Evolutionary conservation across 2,329 filamentous ascomycete species (phyloP), one percentile per base, ranked within the genome.

Genomic region (Aspergillus costaricaensis): DNA sequence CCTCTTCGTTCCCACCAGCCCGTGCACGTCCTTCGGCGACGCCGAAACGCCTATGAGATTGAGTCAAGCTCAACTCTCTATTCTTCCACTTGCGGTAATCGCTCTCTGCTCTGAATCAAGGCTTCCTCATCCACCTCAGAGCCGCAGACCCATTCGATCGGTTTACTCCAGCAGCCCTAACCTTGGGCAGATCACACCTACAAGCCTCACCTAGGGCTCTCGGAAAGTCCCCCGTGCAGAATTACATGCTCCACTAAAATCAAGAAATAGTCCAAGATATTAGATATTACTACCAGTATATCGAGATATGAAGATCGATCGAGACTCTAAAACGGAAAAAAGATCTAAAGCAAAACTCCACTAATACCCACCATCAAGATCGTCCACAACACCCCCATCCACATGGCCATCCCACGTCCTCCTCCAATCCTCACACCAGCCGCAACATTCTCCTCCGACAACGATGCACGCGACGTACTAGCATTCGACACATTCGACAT

Each of bases 401-500:
- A 23, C 19, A 14, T 15, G n/a, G 3, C 43, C 23, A 55, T n/a
- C 25, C 39, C 30, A n/a, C 38, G 15, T n/a, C 8, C 15, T 10
- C 23, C 21, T 10, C 15, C 25, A 10, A 23, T 25, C 52, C 12
- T 21, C 15, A n/a, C 21, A 10, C 19, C 44, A 27, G 38, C 47
- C 8, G 32, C 23, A 7, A 32, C 32, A 8, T 39, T 10, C 30
- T 52, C 38, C 30, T 32, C 30, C 30, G 30, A 36, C 23, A 36
- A 51, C 32, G 55, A 19, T 23, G 21, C 43, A 14, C 4, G 27
- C 10, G 44, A 41, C 5, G 36, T 27, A 15, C 44, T 47, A 6
- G 30, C 25, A 14, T 36, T 47, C 44, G 27, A 30, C 2, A n/a
- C 56, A 19, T 58, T 57, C 3, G 61, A 51, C 8, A 60, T 65